Percentiles rank a stretch among this genome's conserved stretches.
Conservation (phyloP, 495 filamentous ascomycete genomes). For the Tuber indicum region DNA sequence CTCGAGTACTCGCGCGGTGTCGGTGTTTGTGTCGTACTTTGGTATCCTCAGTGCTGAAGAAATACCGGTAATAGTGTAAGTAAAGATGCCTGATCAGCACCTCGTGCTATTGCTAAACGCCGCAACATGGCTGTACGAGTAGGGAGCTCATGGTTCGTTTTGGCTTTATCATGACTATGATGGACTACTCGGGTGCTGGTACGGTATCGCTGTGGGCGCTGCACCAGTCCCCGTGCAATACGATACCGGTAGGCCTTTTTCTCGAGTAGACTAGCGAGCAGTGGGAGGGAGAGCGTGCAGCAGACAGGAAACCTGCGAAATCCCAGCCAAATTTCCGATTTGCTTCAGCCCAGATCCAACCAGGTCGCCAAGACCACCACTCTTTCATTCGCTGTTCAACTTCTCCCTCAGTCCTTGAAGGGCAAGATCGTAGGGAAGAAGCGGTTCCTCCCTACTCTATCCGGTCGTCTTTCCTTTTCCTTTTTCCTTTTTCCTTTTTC, state of each 20-base stretch:
- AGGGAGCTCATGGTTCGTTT: background rate
- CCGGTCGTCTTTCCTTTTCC: background rate
- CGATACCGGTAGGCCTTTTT: background rate
- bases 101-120: background rate
- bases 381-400: background rate
- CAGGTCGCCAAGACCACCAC: background rate
- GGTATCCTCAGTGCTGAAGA: background rate
- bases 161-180: background rate
- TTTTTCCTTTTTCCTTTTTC: background rate
- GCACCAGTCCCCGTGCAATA: background rate
- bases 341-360: background rate
- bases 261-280: background rate
- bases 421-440: constrained; percentile 1
- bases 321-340: background rate
- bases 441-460: background rate
- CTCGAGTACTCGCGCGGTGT: background rate
- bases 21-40: background rate
- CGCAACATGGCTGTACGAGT: background rate
- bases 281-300: background rate
- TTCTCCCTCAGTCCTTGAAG: background rate
- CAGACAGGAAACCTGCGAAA: background rate
- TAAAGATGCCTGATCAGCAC: background rate
- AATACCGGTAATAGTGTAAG: background rate
- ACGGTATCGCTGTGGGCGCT: background rate
- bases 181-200: background rate